Base-by-base conservation (phyloP, 805 yeast species). In the Tetrapisispora pingtungensis region DNA sequence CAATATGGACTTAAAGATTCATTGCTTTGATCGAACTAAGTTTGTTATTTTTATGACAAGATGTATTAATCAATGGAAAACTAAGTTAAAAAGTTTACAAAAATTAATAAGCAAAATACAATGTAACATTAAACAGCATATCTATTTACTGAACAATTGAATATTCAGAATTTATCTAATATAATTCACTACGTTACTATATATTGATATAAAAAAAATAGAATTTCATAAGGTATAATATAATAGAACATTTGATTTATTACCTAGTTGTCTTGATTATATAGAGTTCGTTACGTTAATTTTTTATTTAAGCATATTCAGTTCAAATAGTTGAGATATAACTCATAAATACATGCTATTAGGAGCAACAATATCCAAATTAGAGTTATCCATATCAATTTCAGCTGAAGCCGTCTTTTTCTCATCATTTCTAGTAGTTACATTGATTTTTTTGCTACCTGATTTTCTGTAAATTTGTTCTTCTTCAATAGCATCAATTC, bases 381-480 rank as follows among this genome's bases (percentile, higher is more conserved):
- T 62, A 41, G 62, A 67, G 43, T 68, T 67, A 48, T 68, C 70
- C 7, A 65, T 64, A 44, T 64, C 67, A 24, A 62, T 52, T n/a
- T 40, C 32, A 32, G 3, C 26, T 28, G 20, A 15, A 3, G 2
- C 8, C 3, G 10, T n/a, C 10, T 24, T 22, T 24, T 24, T 24
- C 7, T 14, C 19, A 28, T 30, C 20, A 20, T 10, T 32, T 30
- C 4, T 14, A 30, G 20, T 15, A 20, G 18, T 8, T 33, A 34
- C 26, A n/a, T 33, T 17, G 13, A 6, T 22, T 6, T 18, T 13
- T 18, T 13, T 37, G 14, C 18, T 22, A 3, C 48, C 46, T 19
- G 48, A 33, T 17, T 41, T 49, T 45, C 85, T 64, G 43, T 58
- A 56, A n/a, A 54, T 49, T 20, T 78, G 61, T 54, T 81, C 85